phyloP scores from a whole-genome alignment of 2,329 filamentous ascomycete species.

The Pezizomycotina sp. region DNA sequence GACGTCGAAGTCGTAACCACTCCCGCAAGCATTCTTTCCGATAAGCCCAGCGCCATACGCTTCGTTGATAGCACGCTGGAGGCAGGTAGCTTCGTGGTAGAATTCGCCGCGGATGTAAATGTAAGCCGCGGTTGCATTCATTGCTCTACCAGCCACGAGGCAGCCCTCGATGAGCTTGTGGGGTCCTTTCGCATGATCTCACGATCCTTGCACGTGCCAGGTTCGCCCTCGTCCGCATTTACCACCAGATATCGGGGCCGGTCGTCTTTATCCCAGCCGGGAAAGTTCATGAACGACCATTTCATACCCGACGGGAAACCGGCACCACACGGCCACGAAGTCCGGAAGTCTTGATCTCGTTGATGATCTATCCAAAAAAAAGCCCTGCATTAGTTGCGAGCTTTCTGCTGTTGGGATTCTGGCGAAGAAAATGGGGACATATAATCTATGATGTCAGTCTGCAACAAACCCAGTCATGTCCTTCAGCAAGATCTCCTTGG shows the following conservation, averaged over 20 bases:
- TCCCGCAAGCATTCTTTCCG: constrained; percentile 94
- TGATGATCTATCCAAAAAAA: constrained; percentile 52
- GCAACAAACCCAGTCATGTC: constrained; percentile 68
- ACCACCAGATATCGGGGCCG: constrained; percentile 94
- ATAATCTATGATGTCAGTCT: too few species aligned
- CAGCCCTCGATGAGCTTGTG: constrained; percentile 98
- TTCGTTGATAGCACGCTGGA: constrained; percentile 93
- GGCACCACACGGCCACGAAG: constrained; percentile 90
- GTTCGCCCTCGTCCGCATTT: constrained; percentile 97
- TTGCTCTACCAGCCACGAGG: constrained; percentile 83
- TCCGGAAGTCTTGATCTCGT: constrained; percentile 91
- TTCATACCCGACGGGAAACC: constrained; percentile 97
- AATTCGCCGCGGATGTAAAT: constrained; percentile 99
- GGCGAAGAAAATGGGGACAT: too few species aligned
- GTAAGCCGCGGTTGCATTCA: constrained; percentile 97
- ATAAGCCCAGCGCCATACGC: constrained; percentile 88
- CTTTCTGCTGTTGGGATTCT: too few species aligned
- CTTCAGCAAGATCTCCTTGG: constrained; percentile 93
- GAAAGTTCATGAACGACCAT: constrained; percentile 99
- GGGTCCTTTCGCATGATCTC: constrained; percentile 99
- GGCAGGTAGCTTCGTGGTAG: constrained; percentile 80
- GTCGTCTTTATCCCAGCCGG: constrained; percentile 95
- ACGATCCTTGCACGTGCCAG: constrained; percentile 96
- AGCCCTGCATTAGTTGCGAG: constrained; percentile 4
- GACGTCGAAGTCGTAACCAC: constrained; percentile 95